Percentiles rank a stretch among this genome's conserved stretches.
These are phyloP conservation scores for Danielia oregonensis DNA, from an alignment of 805 yeast genomes.

Conservation along the genomic window DNA sequence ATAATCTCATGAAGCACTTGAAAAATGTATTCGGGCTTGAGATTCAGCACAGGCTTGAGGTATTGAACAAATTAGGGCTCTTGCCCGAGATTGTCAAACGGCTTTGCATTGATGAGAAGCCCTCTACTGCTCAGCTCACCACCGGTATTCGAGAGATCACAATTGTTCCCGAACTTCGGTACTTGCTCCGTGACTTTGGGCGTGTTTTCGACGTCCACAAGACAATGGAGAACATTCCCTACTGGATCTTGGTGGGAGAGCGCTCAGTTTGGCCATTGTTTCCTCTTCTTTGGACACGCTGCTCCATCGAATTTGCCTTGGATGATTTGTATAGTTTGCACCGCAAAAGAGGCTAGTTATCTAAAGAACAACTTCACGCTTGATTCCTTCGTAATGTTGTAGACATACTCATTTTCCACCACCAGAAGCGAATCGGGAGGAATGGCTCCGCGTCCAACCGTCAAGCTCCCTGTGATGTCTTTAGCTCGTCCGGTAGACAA, in stretches of 20 bases:
- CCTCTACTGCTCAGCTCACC: constrained; percentile 65
- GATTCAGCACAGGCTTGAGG: constrained; percentile 76
- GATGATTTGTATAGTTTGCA: constrained; percentile 64
- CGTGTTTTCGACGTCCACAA: constrained; percentile 75
- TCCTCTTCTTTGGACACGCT: constrained; percentile 80
- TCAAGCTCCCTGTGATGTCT: constrained; percentile 73
- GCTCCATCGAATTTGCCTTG: constrained; percentile 83
- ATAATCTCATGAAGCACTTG: constrained; percentile 29
- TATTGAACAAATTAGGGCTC: constrained; percentile 74
- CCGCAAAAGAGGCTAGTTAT: constrained; percentile 25
- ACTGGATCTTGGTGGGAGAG: constrained; percentile 91
- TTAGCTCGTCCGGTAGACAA: constrained; percentile 76
- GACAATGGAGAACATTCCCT: constrained; percentile 68
- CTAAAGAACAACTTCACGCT: constrained; percentile 43
- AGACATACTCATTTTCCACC: constrained; percentile 62
- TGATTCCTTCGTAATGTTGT: constrained; percentile 53
- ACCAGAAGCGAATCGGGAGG: constrained; percentile 25
- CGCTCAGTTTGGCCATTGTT: constrained; percentile 89
- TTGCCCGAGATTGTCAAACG: constrained; percentile 67
- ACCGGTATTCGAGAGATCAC: constrained; percentile 68
- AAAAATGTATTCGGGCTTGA: constrained; percentile 69
- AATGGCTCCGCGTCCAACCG: constrained; percentile 54
- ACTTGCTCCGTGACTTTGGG: constrained; percentile 66
- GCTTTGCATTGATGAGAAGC: constrained; percentile 80
- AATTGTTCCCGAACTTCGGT: constrained; percentile 80